Base-by-base conservation (phyloP, 2,329 filamentous ascomycete genomes). In the Acrocalymma vagum region DNA sequence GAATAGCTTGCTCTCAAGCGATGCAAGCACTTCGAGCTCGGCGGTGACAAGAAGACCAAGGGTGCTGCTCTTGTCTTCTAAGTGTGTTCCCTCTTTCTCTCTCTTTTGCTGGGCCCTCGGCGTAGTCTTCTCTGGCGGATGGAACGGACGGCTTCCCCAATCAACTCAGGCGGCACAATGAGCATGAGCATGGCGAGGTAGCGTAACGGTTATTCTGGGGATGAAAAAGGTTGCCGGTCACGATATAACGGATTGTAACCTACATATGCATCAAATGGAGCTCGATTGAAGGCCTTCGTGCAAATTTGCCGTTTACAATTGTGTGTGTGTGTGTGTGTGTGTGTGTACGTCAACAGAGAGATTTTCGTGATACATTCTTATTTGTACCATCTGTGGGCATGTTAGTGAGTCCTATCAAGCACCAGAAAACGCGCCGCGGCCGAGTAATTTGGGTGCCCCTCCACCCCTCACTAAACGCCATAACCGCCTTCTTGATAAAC, bases 41-140 rank as follows among this genome's bases (percentile, higher is more conserved):
- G 94, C 87, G 94, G 94, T 86, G 94, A 99, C 88, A 99, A 99
- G 92, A 99, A 99, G 90, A 99, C 94, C 71, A 99, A 99, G 91
- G 94, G 94, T 88, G 94, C 94, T 71, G 94, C 94, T 79, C 86
- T 99, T 73, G 94, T 99, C 72, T 99, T 99, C 86, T 99, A 96
- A 87, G 80, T 83, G 78, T 74, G 70, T 78, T 78, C 55, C 55
- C 56, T 66, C 61, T 60, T 68, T 60, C 58, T 68, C 62, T 64
- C 60, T 63, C 63, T 65, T 65, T 66, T 67, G 62, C 58, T 67
- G 57, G 63, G 60, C 59, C 65, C 58, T 67, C 58, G 63, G 64
- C 63, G 63, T 66, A 65, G 64, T 66, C 60, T 65, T 62, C 48
- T 45, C 54, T 54, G 63, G 63, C 55, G 60, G 59, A 58, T 57